Conservation (phyloP, 441 rosid genomes). For the Populus hybrid region DNA sequence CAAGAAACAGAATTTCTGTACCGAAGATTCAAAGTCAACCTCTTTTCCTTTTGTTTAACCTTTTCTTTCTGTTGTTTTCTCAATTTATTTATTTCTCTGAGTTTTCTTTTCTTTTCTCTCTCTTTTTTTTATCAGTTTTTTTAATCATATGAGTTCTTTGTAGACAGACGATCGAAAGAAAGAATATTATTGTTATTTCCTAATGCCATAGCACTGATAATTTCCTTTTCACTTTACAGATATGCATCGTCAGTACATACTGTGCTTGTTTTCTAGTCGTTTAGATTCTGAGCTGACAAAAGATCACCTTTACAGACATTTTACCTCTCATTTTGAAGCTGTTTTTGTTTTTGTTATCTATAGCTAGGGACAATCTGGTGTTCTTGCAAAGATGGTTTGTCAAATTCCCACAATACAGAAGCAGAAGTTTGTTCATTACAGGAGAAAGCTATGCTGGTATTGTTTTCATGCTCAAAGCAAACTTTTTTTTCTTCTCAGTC, state of each 20-base stretch:
- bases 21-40: slow-evolving; percentile 39
- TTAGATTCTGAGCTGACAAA: slow-evolving; percentile 40
- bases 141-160: slow-evolving; percentile 4
- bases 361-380: slow-evolving; percentile 90
- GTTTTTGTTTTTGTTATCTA: slow-evolving; percentile 30
- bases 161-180: slow-evolving; percentile 11
- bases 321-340: slow-evolving; percentile 19
- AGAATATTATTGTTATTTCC: slow-evolving; percentile 13
- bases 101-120: not conserved
- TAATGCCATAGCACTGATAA: slow-evolving; percentile 20
- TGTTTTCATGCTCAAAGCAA: slow-evolving; percentile 9
- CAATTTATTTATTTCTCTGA: not conserved
- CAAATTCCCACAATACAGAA: slow-evolving; percentile 88
- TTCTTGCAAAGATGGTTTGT: slow-evolving; percentile 88
- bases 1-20: slow-evolving; percentile 30
- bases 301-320: slow-evolving; percentile 22
- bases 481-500: not conserved
- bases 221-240: slow-evolving; percentile 30
- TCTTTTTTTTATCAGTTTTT: slow-evolving; percentile 1
- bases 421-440: slow-evolving; percentile 79
- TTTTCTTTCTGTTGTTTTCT: not conserved
- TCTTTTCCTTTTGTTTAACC: slow-evolving; percentile 22
- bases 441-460: slow-evolving; percentile 99
- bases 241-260: slow-evolving; percentile 25
- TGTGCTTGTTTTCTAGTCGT: slow-evolving; percentile 28